phyloP scores from a whole-genome alignment of 306 rosid species.

The Malus domestica region ASM211411v1 NC_041803.1:34926501-34927000 shows the following conservation, averaged over 20 bases:
- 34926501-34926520: background rate
- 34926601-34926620: slow-evolving; percentile 1
- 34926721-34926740: background rate
- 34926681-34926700: background rate
- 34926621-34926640: background rate
- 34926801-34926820: background rate
- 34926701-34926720: background rate
- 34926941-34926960: background rate
- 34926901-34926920: background rate
- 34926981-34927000: slow-evolving; percentile 3
- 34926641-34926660: background rate
- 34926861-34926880: background rate
- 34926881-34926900: background rate
- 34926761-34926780: background rate
- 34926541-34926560: background rate
- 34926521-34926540: slow-evolving; percentile 3
- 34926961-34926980: background rate
- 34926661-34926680: background rate
- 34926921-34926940: background rate
- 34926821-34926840: background rate
- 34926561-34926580: background rate
- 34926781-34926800: background rate
- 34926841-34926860: background rate
- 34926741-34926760: background rate
- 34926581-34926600: background rate